Percentiles rank a stretch among this genome's conserved stretches.
phyloP scores from a whole-genome alignment of 2,329 filamentous ascomycete species.

The Colletotrichum camelliae region DNA sequence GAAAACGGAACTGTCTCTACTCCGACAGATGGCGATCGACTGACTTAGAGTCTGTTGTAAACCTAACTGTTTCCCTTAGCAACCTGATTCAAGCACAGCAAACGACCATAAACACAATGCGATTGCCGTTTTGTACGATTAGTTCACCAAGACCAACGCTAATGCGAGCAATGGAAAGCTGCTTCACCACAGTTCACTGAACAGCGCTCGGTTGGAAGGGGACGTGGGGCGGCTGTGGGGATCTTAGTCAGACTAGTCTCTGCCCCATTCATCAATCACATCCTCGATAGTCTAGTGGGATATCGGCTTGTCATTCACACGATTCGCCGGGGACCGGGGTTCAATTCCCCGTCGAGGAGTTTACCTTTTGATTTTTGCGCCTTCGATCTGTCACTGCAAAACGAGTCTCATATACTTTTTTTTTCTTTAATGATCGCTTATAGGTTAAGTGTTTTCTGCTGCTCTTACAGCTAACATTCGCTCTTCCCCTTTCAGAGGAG shows the following conservation, averaged over 20 bases:
- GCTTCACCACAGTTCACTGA: background rate
- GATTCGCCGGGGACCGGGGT: slow-evolving; percentile 19
- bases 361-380: background rate
- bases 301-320: slow-evolving; percentile 14
- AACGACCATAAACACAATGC: background rate
- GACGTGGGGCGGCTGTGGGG: background rate
- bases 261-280: rapidly evolving
- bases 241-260: background rate
- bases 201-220: background rate
- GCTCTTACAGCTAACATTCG: too few relatives aligned
- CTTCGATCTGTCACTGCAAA: too few relatives aligned
- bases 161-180: background rate
- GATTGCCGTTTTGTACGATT: background rate
- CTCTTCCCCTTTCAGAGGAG: too few relatives aligned
- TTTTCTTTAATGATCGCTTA: too few relatives aligned
- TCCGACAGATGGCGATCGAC: background rate
- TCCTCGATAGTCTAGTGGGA: slow-evolving; percentile 23
- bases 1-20: background rate
- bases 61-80: background rate
- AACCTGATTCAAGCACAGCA: background rate
- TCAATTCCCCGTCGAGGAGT: slow-evolving; percentile 21
- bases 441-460: too few relatives aligned
- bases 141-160: background rate
- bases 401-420: too few relatives aligned
- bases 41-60: background rate